Percentiles rank a stretch among this genome's conserved stretches.
Conservation (phyloP, 2,329 filamentous ascomycete genomes). For the Cordyceps farinosa region DNA sequence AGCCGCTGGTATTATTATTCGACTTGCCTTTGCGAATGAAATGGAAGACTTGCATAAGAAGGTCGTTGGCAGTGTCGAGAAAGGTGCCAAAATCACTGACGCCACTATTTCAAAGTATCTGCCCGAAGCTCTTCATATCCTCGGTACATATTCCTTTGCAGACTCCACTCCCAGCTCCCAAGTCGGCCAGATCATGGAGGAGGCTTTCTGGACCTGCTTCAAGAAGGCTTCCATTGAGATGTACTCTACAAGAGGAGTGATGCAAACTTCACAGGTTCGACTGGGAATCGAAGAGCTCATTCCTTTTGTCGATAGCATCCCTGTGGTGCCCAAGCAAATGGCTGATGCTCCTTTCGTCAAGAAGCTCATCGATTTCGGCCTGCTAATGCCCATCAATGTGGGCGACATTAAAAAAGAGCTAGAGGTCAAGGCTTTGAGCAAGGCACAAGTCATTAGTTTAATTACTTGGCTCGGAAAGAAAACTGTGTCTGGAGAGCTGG, state of each 20-base stretch:
- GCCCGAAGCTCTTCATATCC: conserved; percentile 75
- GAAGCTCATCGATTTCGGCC: conserved; percentile 76
- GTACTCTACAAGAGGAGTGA: conserved; percentile 80
- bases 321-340: conserved; percentile 75
- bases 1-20: conserved; percentile 83
- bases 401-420: conserved; percentile 82
- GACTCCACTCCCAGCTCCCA: conserved; percentile 86
- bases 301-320: conserved; percentile 82
- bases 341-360: conserved; percentile 71
- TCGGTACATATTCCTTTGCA: conserved; percentile 82
- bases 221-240: conserved; percentile 80
- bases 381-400: conserved; percentile 84
- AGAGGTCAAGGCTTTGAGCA: conserved; percentile 74
- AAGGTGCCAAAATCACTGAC: conserved; percentile 52
- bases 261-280: conserved; percentile 79
- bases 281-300: conserved; percentile 63
- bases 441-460: conserved; percentile 76
- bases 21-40: conserved; percentile 82
- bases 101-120: conserved; percentile 65
- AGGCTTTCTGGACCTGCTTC: conserved; percentile 93
- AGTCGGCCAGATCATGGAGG: conserved; percentile 83
- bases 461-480: conserved; percentile 79
- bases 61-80: conserved; percentile 46
- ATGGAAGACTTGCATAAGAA: conserved; percentile 72
- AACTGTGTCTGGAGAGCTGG: conserved; percentile 67